Evolutionary conservation across 495 filamentous ascomycete genomes (phyloP).

Genomic region (Lasiosphaeriaceae sp.): DNA sequence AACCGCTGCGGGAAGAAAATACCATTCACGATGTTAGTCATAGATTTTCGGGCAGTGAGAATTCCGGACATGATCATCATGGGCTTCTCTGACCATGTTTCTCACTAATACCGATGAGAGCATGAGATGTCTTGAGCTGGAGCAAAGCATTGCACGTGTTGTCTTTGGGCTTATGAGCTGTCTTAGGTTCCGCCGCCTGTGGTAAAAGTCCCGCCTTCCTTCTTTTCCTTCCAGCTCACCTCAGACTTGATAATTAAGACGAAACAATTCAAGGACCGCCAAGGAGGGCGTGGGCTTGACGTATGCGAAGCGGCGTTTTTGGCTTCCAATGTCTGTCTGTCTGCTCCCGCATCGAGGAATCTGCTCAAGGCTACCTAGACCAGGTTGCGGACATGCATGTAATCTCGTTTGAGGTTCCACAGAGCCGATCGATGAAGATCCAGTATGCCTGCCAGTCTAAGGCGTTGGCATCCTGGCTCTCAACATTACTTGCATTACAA

Average conservation of each 20-base stretch:
- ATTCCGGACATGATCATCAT: not conserved
- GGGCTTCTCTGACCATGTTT: not conserved
- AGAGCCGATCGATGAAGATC: not conserved
- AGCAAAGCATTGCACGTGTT: conserved; percentile 23
- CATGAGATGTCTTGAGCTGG: conserved; percentile 20
- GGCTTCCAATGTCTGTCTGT: not conserved
- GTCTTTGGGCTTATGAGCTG: conserved; percentile 21
- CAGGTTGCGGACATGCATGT: not conserved
- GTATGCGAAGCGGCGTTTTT: not conserved
- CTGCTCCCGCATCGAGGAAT: not conserved
- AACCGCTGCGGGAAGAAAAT: not conserved
- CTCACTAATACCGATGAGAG: not conserved
- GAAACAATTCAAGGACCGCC: conserved; percentile 10
- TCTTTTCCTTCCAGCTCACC: not conserved
- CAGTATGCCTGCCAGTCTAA: not conserved
- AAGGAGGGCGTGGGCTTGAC: not conserved
- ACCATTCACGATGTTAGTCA: not conserved
- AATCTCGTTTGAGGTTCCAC: not conserved
- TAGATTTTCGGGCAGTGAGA: not conserved
- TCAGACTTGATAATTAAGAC: conserved; percentile 16
- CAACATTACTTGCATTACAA: not conserved
- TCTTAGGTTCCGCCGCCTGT: conserved; percentile 9
- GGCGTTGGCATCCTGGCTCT: not conserved
- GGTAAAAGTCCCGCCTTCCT: not conserved
- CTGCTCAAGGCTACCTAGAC: not conserved